Percentiles rank a stretch among this genome's conserved stretches.
These are phyloP conservation scores for Drosera capensis DNA, from an alignment of 148 eudicot genomes.

Conservation along the genomic window DNA sequence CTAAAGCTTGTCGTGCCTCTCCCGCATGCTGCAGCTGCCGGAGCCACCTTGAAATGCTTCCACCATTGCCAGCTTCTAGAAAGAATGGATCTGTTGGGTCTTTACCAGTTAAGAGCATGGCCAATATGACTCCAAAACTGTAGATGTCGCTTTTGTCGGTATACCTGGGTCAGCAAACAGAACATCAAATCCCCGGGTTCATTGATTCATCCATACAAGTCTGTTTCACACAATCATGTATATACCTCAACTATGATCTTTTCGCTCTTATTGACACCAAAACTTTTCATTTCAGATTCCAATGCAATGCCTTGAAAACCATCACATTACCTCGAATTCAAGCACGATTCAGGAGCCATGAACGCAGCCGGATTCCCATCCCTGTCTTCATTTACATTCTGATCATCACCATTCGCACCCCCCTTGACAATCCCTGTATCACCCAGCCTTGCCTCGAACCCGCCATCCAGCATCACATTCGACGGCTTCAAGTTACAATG, in stretches of 20 bases:
- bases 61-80: slow-evolving; percentile 44
- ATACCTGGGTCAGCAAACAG: slow-evolving; percentile 26
- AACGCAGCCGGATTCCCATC: no score
- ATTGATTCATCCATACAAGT: no score
- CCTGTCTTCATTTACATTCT: no score
- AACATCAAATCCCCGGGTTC: background rate
- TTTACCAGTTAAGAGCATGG: slow-evolving; percentile 61
- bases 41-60: slow-evolving; percentile 75
- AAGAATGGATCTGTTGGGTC: slow-evolving; percentile 69
- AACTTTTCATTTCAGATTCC: no score
- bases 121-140: slow-evolving; percentile 86
- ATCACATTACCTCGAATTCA: slow-evolving; percentile 46
- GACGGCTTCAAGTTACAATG: slow-evolving; percentile 75
- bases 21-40: slow-evolving; percentile 77
- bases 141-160: slow-evolving; percentile 82
- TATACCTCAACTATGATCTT: no score
- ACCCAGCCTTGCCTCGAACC: slow-evolving; percentile 60
- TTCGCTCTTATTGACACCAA: no score
- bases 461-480: slow-evolving; percentile 67
- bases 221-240: no score
- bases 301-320: no score
- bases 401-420: no score
- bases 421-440: slow-evolving; percentile 64
- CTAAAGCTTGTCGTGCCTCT: slow-evolving; percentile 61
- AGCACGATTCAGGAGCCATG: slow-evolving; percentile 72